A percentile compares a stretch with the other conserved stretches of the same genome.
phyloP scores from a whole-genome alignment of 2,329 filamentous ascomycete genomes.

The Aspergillus persii region DNA sequence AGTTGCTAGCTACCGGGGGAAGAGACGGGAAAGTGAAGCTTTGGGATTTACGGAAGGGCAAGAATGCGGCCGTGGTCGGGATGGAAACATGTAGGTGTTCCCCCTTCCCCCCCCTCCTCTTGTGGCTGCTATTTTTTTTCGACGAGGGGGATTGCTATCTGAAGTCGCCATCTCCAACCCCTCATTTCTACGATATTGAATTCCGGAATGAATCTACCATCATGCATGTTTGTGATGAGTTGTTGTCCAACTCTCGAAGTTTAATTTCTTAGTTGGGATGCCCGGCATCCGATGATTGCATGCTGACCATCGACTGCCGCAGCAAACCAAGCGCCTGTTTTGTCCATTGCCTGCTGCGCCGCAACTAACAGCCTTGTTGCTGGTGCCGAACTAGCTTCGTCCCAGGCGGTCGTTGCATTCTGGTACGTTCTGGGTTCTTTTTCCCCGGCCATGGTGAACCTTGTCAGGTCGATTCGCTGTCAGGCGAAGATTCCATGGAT shows the following conservation, averaged over 20 bases:
- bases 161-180: background rate
- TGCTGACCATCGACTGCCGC: conserved; percentile 15
- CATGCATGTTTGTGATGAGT: conserved; percentile 3
- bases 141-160: background rate
- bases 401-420: conserved; percentile 42
- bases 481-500: background rate
- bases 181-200: background rate
- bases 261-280: conserved; percentile 1
- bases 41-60: conserved; percentile 40
- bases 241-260: background rate
- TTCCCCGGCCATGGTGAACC: background rate
- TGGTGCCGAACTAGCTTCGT: conserved; percentile 53
- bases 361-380: conserved; percentile 51
- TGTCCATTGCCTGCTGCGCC: conserved; percentile 52
- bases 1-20: conserved; percentile 36
- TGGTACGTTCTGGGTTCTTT: conserved; percentile 36
- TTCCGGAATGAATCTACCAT: background rate
- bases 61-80: conserved; percentile 30
- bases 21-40: conserved; percentile 42
- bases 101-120: background rate
- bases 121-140: background rate
- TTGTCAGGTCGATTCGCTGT: background rate
- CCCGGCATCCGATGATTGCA: conserved; percentile 5
- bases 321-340: conserved; percentile 52
- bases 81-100: conserved; percentile 35